A percentile compares a stretch with the other conserved stretches of the same genome.
Conservation (phyloP, 768 basidiomycete species). For the Boletales sp. region DNA sequence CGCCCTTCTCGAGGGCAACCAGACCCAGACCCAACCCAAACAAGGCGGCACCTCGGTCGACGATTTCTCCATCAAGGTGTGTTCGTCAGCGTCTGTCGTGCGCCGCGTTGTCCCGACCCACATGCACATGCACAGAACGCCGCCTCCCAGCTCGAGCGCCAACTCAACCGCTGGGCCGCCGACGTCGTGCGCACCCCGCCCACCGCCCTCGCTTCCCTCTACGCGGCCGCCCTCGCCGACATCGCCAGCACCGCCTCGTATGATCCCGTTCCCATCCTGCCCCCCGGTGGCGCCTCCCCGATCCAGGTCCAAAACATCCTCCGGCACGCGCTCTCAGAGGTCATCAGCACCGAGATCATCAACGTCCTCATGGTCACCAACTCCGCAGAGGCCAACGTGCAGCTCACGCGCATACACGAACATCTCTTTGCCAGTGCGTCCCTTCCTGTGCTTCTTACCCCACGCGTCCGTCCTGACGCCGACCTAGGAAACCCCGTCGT, state of each 20-base stretch:
- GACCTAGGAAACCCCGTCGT: slow-evolving; percentile 75
- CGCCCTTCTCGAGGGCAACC: slow-evolving; percentile 63
- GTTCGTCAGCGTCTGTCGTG: slow-evolving; percentile 11
- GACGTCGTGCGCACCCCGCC: slow-evolving; percentile 63
- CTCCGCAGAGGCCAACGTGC: slow-evolving; percentile 77
- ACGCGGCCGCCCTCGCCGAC: slow-evolving; percentile 57
- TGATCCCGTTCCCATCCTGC: slow-evolving; percentile 36
- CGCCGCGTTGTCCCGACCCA: no score
- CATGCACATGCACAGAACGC: slow-evolving; percentile 49
- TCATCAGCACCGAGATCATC: slow-evolving; percentile 70
- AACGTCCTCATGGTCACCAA: slow-evolving; percentile 87
- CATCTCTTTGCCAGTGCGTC: slow-evolving; percentile 78
- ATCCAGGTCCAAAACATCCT: slow-evolving; percentile 79
- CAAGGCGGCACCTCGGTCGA: slow-evolving; percentile 67
- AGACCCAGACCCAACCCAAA: slow-evolving; percentile 32
- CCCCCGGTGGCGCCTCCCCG: slow-evolving; percentile 42
- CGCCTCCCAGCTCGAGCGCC: slow-evolving; percentile 76
- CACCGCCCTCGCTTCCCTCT: slow-evolving; percentile 48
- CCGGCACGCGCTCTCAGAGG: slow-evolving; percentile 76
- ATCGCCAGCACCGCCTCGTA: slow-evolving; percentile 42
- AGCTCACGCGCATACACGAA: slow-evolving; percentile 84
- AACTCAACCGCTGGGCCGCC: slow-evolving; percentile 86
- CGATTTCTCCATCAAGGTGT: slow-evolving; percentile 84
- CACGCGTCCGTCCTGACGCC: background rate
- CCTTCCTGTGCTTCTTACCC: background rate